Percentiles rank a stretch among this genome's conserved stretches.
Conservation (phyloP, 2,329 filamentous ascomycete species). For the Aspergillus arachidicola region DNA sequence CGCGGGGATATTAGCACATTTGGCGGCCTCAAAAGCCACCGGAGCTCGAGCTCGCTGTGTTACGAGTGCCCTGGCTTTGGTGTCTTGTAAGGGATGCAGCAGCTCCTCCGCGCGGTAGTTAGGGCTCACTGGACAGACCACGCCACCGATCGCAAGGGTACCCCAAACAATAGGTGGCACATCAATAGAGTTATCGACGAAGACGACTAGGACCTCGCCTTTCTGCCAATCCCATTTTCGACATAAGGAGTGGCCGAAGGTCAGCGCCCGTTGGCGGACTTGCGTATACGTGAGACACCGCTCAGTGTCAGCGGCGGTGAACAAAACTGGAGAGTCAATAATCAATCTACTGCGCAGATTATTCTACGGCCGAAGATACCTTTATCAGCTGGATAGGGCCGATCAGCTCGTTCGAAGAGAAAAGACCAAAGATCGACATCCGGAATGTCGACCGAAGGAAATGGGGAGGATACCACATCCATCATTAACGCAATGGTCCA, state of each 20-base stretch:
- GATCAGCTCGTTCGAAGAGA: slow-evolving; percentile 18
- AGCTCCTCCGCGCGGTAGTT: slow-evolving; percentile 27
- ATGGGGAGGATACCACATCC: slow-evolving; percentile 9
- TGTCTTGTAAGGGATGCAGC: slow-evolving; percentile 13
- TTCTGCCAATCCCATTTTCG: slow-evolving; percentile 21
- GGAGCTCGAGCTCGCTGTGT: slow-evolving; percentile 10
- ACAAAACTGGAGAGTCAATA: slow-evolving; percentile 5
- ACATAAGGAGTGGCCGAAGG: slow-evolving; percentile 15
- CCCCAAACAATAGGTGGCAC: slow-evolving; percentile 19
- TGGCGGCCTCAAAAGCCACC: slow-evolving; percentile 12
- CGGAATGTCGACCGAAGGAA: slow-evolving; percentile 16
- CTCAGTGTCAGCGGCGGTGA: slow-evolving; percentile 9
- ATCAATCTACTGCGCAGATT: not conserved
- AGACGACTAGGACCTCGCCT: slow-evolving; percentile 23
- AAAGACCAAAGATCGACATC: slow-evolving; percentile 19
- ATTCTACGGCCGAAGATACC: not conserved
- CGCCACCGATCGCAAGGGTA: slow-evolving; percentile 27
- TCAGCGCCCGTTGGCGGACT: slow-evolving; percentile 12
- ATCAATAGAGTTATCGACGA: slow-evolving; percentile 22
- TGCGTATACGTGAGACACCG: slow-evolving; percentile 14
- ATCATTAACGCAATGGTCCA: not conserved
- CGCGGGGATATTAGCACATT: slow-evolving; percentile 9
- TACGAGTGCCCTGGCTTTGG: slow-evolving; percentile 15
- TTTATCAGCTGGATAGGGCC: slow-evolving; percentile 9
- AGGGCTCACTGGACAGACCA: slow-evolving; percentile 31